Percentiles rank a stretch among this genome's conserved stretches.
These are phyloP conservation scores for Suillus plorans DNA, from an alignment of 768 basidiomycete genomes.

Conservation along the genomic window DNA sequence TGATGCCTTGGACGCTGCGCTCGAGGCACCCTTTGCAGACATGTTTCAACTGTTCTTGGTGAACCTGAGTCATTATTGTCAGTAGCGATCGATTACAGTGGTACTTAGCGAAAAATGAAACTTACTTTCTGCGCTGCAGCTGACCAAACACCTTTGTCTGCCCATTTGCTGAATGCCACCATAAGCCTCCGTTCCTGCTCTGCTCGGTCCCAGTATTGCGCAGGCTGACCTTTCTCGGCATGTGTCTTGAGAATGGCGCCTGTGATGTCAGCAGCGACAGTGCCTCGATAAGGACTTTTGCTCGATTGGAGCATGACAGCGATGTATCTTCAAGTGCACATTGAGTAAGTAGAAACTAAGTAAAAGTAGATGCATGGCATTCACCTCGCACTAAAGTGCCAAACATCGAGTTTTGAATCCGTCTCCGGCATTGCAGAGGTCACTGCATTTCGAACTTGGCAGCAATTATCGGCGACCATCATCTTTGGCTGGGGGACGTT, in stretches of 20 bases:
- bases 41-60: slow-evolving; percentile 27
- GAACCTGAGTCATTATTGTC: slow-evolving; percentile 15
- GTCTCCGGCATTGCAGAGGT: slow-evolving; percentile 5
- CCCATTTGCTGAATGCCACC: background rate
- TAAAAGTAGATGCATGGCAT: background rate
- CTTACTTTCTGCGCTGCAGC: background rate
- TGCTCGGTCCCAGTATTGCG: no score
- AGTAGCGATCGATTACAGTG: background rate
- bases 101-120: background rate
- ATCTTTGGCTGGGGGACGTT: slow-evolving; percentile 12
- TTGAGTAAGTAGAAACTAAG: no score
- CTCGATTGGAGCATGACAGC: slow-evolving; percentile 10
- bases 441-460: slow-evolving; percentile 13
- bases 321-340: slow-evolving; percentile 9
- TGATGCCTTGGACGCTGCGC: slow-evolving; percentile 18
- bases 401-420: slow-evolving; percentile 13
- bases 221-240: no score
- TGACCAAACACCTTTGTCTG: background rate
- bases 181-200: no score
- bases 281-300: slow-evolving; percentile 7
- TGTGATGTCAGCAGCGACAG: slow-evolving; percentile 12
- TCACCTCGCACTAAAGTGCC: slow-evolving; percentile 21
- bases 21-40: slow-evolving; percentile 28
- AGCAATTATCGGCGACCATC: slow-evolving; percentile 23
- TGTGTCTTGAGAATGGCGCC: slow-evolving; percentile 11